Percentiles rank a stretch among this genome's conserved stretches.
Evolutionary conservation across 140 eudicot species (phyloP).

Genomic region (Bidens hawaiensis): DNA sequence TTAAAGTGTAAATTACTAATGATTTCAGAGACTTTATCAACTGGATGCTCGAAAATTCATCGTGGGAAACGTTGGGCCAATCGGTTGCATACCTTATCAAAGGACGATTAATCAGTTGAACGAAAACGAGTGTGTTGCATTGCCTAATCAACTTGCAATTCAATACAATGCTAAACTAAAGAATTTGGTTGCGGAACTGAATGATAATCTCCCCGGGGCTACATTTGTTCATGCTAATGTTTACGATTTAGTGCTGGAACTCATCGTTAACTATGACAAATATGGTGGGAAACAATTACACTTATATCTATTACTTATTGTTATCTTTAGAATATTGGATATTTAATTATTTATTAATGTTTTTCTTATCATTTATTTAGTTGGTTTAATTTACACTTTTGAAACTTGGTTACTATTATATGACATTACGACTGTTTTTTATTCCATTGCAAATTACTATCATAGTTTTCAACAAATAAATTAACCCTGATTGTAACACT

Average conservation of each 20-base stretch:
- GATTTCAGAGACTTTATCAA: conserved; percentile 73
- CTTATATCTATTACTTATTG: no score
- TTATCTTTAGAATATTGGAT: no score
- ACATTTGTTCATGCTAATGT: conserved; percentile 88
- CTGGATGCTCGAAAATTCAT: conserved; percentile 88
- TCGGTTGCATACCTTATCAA: conserved; percentile 98
- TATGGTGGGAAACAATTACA: conserved; percentile 48
- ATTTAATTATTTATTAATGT: no score
- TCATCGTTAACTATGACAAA: conserved; percentile 65
- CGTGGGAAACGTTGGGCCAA: conserved; percentile 84
- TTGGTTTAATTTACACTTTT: no score
- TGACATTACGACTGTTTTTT: no score
- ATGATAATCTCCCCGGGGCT: conserved; percentile 75
- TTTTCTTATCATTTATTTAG: no score
- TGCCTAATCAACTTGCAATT: conserved; percentile 75
- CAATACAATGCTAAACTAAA: conserved; percentile 67
- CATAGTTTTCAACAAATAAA: no score
- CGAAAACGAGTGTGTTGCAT: conserved; percentile 72
- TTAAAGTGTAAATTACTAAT: no score
- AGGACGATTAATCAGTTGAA: conserved; percentile 72
- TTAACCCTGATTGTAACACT: no score
- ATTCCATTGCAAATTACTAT: no score
- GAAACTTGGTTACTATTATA: no score
- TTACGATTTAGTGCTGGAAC: conserved; percentile 84
- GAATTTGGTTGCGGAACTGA: conserved; percentile 58